phyloP scores from a whole-genome alignment of 2,329 filamentous ascomycete species.

The Aureobasidium lini region DNA sequence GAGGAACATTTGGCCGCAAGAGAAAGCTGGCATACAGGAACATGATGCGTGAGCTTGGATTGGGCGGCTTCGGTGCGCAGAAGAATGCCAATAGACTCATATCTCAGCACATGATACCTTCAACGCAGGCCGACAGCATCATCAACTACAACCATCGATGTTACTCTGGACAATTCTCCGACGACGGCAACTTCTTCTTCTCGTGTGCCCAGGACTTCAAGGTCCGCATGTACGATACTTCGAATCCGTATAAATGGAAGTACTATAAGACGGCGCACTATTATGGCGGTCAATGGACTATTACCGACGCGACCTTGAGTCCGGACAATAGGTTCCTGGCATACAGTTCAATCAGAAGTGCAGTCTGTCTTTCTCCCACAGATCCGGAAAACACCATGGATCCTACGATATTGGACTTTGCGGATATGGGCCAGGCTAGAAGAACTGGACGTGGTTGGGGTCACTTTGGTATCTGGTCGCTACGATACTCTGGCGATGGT shows the following conservation, averaged over 20 bases:
- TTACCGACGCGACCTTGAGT: slow-evolving; percentile 86
- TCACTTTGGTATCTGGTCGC: slow-evolving; percentile 62
- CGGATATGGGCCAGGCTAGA: slow-evolving; percentile 38
- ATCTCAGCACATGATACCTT: slow-evolving; percentile 64
- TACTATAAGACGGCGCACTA: slow-evolving; percentile 95
- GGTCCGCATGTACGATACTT: slow-evolving; percentile 95
- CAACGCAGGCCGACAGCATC: slow-evolving; percentile 71
- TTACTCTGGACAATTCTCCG: slow-evolving; percentile 93
- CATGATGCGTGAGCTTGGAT: slow-evolving; percentile 72
- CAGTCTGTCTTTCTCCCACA: slow-evolving; percentile 79
- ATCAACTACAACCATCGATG: slow-evolving; percentile 80
- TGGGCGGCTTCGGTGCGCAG: slow-evolving; percentile 51
- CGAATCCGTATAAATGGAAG: slow-evolving; percentile 89
- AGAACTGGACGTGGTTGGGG: slow-evolving; percentile 23
- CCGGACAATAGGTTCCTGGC: slow-evolving; percentile 89
- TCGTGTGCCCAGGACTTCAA: slow-evolving; percentile 86
- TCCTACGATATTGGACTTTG: slow-evolving; percentile 70
- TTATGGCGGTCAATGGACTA: slow-evolving; percentile 86
- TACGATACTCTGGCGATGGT: slow-evolving; percentile 88
- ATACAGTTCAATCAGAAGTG: slow-evolving; percentile 79
- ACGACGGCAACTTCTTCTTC: slow-evolving; percentile 97
- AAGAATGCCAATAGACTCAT: slow-evolving; percentile 60
- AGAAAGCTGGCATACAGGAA: slow-evolving; percentile 60
- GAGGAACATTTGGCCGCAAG: slow-evolving; percentile 40
- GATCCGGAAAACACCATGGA: slow-evolving; percentile 76